Conservation (phyloP, 2,329 filamentous ascomycete species). For the Diaporthe australafricana region DNA sequence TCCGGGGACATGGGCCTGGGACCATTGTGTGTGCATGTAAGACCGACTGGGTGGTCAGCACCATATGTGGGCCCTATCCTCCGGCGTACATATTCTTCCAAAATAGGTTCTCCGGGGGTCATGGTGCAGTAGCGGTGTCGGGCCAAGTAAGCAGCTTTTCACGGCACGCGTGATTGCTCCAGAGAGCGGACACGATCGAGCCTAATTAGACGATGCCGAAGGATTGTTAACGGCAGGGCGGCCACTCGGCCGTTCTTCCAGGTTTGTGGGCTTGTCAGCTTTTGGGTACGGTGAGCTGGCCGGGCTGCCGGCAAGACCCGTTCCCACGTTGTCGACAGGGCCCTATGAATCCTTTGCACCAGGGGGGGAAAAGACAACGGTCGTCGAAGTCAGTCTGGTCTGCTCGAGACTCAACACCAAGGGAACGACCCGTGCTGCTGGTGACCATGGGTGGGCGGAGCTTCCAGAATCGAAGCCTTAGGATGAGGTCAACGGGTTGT, state of each 20-base stretch:
- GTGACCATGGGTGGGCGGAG: neutral
- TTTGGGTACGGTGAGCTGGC: neutral
- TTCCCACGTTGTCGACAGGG: slow-evolving; percentile 24
- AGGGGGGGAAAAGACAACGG: slow-evolving; percentile 2
- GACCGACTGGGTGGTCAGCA: slow-evolving; percentile 26
- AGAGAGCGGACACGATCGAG: neutral
- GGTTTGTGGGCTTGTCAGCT: neutral
- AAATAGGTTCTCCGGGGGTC: neutral
- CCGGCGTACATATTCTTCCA: neutral
- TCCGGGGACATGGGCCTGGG: slow-evolving; percentile 29
- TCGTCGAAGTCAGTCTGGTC: neutral
- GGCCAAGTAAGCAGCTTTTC: neutral
- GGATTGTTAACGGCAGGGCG: neutral
- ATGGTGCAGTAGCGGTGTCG: neutral
- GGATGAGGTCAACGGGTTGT: neutral
- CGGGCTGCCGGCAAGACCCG: slow-evolving; percentile 23
- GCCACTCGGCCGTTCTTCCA: neutral
- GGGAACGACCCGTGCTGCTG: neutral
- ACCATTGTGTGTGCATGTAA: neutral
- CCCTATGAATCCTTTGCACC: neutral
- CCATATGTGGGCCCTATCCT: slow-evolving; percentile 9
- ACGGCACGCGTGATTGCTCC: neutral
- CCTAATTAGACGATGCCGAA: neutral
- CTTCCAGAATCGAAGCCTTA: no score
- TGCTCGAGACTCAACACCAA: neutral